These are phyloP conservation scores for Cladosporium sp. DNA, from an alignment of 2,329 filamentous ascomycete species.

Conservation along the genomic window DNA sequence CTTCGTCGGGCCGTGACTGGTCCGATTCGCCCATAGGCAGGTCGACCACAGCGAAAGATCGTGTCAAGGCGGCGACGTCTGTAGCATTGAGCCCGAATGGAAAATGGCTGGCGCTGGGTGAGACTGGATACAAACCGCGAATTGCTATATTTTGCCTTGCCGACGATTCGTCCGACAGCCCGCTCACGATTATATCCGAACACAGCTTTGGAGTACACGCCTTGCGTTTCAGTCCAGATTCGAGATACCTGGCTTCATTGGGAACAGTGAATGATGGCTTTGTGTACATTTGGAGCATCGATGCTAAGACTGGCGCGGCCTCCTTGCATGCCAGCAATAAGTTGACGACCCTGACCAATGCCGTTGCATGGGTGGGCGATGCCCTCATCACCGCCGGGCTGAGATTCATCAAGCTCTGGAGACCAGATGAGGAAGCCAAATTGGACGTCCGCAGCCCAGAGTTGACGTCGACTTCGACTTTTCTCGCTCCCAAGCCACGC, in stretches of 20 bases:
- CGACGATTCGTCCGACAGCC: slow-evolving; percentile 72
- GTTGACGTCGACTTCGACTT: slow-evolving; percentile 16
- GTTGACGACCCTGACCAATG: slow-evolving; percentile 80
- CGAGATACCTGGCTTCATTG: slow-evolving; percentile 79
- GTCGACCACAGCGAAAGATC: slow-evolving; percentile 83
- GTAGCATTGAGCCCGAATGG: slow-evolving; percentile 84
- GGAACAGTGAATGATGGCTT: slow-evolving; percentile 90
- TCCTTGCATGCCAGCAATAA: slow-evolving; percentile 83
- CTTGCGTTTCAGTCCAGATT: slow-evolving; percentile 85
- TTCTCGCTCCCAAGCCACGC: slow-evolving; percentile 27
- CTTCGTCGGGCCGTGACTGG: slow-evolving; percentile 38
- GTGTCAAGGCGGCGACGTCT: slow-evolving; percentile 91
- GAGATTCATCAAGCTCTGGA: slow-evolving; percentile 91
- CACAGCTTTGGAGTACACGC: slow-evolving; percentile 86
- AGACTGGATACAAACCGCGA: slow-evolving; percentile 88
- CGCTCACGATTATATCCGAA: slow-evolving; percentile 80
- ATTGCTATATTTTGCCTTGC: slow-evolving; percentile 83
- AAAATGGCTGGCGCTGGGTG: slow-evolving; percentile 82
- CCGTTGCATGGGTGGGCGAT: slow-evolving; percentile 87
- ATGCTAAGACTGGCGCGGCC: slow-evolving; percentile 73
- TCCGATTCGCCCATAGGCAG: slow-evolving; percentile 60
- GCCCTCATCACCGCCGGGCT: slow-evolving; percentile 82
- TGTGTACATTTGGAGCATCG: slow-evolving; percentile 84
- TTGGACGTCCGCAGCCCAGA: slow-evolving; percentile 12
- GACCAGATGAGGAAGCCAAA: slow-evolving; percentile 62